Base-by-base conservation (phyloP, 768 basidiomycete species). In the Lactarius sanguifluus region DNA sequence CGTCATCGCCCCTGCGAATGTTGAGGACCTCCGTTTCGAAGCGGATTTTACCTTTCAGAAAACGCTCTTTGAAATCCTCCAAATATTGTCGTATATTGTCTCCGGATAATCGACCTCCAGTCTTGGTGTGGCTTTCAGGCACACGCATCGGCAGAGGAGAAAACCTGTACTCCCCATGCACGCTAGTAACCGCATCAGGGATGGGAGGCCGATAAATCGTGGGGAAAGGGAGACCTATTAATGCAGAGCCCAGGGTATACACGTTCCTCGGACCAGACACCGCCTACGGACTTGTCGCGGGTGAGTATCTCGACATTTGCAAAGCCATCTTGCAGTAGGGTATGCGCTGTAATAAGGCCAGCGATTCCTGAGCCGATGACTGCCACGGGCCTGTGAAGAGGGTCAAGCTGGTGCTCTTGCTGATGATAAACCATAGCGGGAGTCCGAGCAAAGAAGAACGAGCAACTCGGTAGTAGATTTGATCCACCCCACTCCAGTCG, bases 101-200 rank as follows among this genome's bases (percentile, higher is more conserved):
- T 5, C 87, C 88, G 20, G 77, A 76, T 13, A 87, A 78, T 1
- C 83, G 81, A 5, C 81, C 82, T 0, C 81, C 82, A 1, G 75
- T 80, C 52, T 74, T 66, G 12, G 57, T 66, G 13, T 75, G 66
- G n/a, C 77, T 69, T 4, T 70, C 41, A 10, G 83, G 84, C 5
- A 75, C 73, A 0, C 81, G 80, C 87, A 88, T 88, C 2, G 77
- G 72, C 45, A 86, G 66, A 0, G 82, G 70, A 7, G 87, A 87
- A 74, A 89, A 88, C 13, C 79, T 72, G 66, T 82, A 87, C 69
- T 90, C 86, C 3, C 86, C 87, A 70, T 87, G 81, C 1, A 89
- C 85, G 70, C 88, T 89, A 62, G 28, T 61, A 28, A 18, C 28
- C 25, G 47, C 5, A 34, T 62, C 55, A n/a, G 55, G 23, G 36